These are phyloP conservation scores for Acmispon strigosus DNA, from an alignment of 306 rosid species.

Conservation along the genomic window DNA sequence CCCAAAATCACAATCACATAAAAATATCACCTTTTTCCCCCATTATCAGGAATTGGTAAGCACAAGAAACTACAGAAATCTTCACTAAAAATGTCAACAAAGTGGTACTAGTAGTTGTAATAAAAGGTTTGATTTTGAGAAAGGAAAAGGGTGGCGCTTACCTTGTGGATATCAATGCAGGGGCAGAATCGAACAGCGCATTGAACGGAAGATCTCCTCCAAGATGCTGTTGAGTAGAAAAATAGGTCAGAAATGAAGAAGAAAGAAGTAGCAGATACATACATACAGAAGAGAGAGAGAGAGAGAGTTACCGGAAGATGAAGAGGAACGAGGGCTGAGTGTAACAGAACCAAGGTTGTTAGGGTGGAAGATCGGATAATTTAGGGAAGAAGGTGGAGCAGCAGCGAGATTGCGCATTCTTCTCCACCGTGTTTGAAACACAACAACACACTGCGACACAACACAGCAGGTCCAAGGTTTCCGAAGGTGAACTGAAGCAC, in stretches of 20 bases:
- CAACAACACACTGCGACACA: too few relatives aligned
- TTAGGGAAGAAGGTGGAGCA: not conserved
- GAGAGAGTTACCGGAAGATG: constrained; percentile 33
- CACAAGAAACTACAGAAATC: too few relatives aligned
- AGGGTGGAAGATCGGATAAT: constrained; percentile 11
- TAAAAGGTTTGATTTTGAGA: too few relatives aligned
- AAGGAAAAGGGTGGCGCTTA: too few relatives aligned
- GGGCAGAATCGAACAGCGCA: constrained; percentile 74
- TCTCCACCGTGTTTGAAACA: too few relatives aligned
- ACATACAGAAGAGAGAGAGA: not conserved
- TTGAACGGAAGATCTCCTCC: constrained; percentile 19
- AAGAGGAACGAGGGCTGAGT: constrained; percentile 8
- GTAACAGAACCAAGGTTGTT: not conserved
- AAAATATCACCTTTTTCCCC: not conserved
- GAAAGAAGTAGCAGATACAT: not conserved
- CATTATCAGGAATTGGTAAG: not conserved
- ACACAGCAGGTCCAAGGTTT: too few relatives aligned
- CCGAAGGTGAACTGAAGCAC: too few relatives aligned
- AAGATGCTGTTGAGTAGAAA: constrained; percentile 8
- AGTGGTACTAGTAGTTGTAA: not conserved
- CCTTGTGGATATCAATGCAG: constrained; percentile 90
- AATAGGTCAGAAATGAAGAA: not conserved
- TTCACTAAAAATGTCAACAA: not conserved
- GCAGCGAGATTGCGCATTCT: constrained; percentile 22
- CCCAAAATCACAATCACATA: not conserved